Evolutionary conservation across 352 stramenopile genomes (phyloP).

Genomic region (Detonula confervacea): DNA sequence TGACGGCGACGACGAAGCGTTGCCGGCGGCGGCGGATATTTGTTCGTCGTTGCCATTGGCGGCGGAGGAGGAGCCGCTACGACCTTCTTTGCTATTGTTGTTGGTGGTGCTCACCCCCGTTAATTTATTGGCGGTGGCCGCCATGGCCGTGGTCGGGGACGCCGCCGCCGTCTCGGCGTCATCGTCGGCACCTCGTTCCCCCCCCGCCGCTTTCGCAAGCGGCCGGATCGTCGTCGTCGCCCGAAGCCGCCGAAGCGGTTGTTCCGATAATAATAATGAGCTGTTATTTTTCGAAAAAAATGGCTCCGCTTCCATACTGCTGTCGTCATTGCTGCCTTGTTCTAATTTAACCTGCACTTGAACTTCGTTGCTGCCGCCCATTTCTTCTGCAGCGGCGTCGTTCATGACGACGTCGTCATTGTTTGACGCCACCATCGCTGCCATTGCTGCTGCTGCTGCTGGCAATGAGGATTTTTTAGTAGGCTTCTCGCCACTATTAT

Average conservation of each 20-base stretch:
- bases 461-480: background rate
- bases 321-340: no score
- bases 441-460: background rate
- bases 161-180: background rate
- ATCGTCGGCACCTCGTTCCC: background rate
- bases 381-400: background rate
- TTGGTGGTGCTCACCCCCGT: background rate
- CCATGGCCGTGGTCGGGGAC: background rate
- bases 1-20: background rate
- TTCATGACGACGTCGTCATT: background rate
- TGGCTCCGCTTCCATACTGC: no score
- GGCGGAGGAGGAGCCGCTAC: background rate
- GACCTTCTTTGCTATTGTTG: background rate
- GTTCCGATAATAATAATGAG: no score
- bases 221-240: no score
- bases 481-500: background rate
- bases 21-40: background rate
- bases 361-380: background rate
- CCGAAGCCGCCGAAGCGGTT: no score
- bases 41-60: background rate
- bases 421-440: background rate
- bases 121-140: background rate
- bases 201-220: background rate
- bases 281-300: no score
- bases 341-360: no score